Evolutionary conservation across 768 basidiomycete species (phyloP).

Genomic region (Pholiota conissans): DNA sequence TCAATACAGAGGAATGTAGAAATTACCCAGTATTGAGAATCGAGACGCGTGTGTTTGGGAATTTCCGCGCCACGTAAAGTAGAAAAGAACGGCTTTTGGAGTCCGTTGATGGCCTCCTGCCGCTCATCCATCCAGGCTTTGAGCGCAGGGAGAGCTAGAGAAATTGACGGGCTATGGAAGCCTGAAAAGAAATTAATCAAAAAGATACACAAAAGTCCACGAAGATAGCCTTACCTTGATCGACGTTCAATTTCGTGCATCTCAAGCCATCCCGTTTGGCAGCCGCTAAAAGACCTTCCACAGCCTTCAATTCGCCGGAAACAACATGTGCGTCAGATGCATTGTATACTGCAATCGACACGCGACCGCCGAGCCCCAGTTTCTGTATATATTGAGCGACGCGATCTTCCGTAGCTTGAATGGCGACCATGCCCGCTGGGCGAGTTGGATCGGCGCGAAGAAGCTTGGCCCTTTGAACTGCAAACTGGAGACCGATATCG

Average conservation of each 20-base stretch:
- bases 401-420: slow-evolving; percentile 25
- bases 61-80: slow-evolving; percentile 28
- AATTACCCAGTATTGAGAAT: slow-evolving; percentile 31
- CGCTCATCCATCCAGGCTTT: slow-evolving; percentile 29
- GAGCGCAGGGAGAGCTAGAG: slow-evolving; percentile 25
- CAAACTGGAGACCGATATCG: slow-evolving; percentile 29
- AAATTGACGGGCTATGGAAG: slow-evolving; percentile 36
- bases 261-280: slow-evolving; percentile 27
- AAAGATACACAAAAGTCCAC: not conserved
- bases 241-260: slow-evolving; percentile 28
- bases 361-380: slow-evolving; percentile 19
- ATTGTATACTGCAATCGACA: slow-evolving; percentile 31
- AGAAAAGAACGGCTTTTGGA: slow-evolving; percentile 30
- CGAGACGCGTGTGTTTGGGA: slow-evolving; percentile 18
- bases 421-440: slow-evolving; percentile 34
- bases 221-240: slow-evolving; percentile 26
- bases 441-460: slow-evolving; percentile 25
- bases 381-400: slow-evolving; percentile 22
- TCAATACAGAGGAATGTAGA: not conserved
- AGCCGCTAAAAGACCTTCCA: slow-evolving; percentile 24
- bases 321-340: slow-evolving; percentile 26
- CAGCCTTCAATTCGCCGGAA: slow-evolving; percentile 28
- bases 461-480: slow-evolving; percentile 27
- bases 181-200: slow-evolving; percentile 17
- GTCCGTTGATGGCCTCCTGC: slow-evolving; percentile 11